Base-by-base conservation (phyloP, 2,329 filamentous ascomycete species). In the Parastagonospora avenae region DNA sequence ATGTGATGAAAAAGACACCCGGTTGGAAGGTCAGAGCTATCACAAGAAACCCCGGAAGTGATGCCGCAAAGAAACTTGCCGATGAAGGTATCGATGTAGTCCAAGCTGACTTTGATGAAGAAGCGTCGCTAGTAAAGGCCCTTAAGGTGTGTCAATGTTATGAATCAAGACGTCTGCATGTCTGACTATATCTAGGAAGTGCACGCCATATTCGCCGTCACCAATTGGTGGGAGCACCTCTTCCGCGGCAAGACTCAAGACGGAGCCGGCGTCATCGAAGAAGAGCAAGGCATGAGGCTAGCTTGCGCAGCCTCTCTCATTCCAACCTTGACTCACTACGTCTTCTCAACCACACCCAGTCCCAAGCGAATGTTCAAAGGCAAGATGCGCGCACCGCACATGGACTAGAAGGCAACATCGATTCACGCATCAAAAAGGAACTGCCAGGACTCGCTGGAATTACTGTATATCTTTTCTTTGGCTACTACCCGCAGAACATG, bases 301-400 rank as follows among this genome's bases (percentile, higher is more conserved):
- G 77, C 76, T 4, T 67, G 68, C 4, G 77, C 77, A 2, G 78
- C 78, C 0, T 66, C 72, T 0, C 51, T 59, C 7, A 75, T 66
- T 0, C 11, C 58, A 0, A 72, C 74, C 0, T 67, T 81, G 1
- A 63, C 77, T 46, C 76, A 79, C 52, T 80, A 74, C 56, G 67
- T 80, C 46, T 80, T 77, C 76, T 77, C 74, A 7, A 80, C 78
- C 0, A 66, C 78, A 4, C 78, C 78, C 1, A 70, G 72, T 31
- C 60, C 68, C 4, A 60, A 55, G 30, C 57, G 50, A 10, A 63
- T 73, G 12, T 69, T 68, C 4, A 50, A 54, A 0, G 76, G 76
- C 0, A 70, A 72, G 41, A 49, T 62, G 2, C 31, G 60, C 4
- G 67, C 77, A 0, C 74, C 76, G 1, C 76, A 80, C 50, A 77